phyloP scores from a whole-genome alignment of 108 stramenopile species.

The Parietichytrium sp. region DNA sequence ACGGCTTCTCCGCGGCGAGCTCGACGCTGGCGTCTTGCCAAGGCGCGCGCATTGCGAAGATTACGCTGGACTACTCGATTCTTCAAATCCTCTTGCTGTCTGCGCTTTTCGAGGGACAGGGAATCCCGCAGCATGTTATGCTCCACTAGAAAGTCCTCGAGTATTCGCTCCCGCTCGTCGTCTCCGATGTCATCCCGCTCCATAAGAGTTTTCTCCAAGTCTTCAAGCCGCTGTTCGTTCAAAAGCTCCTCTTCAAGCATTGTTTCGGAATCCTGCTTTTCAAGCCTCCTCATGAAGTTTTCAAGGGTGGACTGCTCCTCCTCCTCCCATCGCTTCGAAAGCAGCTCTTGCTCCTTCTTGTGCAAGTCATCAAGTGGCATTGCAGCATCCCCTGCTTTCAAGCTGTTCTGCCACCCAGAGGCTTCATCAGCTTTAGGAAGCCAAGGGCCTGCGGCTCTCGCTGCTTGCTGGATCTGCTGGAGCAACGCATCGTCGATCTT shows the following conservation, averaged over 20 bases:
- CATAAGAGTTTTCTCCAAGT: neutral
- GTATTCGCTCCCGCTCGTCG: constrained; percentile 16
- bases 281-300: neutral
- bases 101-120: neutral
- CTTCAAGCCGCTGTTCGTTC: constrained; percentile 26
- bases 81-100: constrained; percentile 33
- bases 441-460: too few species aligned
- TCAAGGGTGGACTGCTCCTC: neutral
- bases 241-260: constrained; percentile 24
- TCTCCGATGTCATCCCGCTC: neutral
- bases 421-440: neutral
- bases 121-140: neutral
- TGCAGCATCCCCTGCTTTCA: neutral
- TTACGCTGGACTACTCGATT: neutral
- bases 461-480: neutral
- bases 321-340: neutral
- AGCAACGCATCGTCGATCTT: constrained; percentile 24
- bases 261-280: neutral
- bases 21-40: neutral
- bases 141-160: neutral
- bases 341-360: neutral
- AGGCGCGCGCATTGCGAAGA: neutral
- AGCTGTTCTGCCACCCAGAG: too few species aligned
- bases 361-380: neutral
- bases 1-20: neutral